phyloP scores from a whole-genome alignment of 495 filamentous ascomycete genomes.

The Aspergillus ostianus region DNA sequence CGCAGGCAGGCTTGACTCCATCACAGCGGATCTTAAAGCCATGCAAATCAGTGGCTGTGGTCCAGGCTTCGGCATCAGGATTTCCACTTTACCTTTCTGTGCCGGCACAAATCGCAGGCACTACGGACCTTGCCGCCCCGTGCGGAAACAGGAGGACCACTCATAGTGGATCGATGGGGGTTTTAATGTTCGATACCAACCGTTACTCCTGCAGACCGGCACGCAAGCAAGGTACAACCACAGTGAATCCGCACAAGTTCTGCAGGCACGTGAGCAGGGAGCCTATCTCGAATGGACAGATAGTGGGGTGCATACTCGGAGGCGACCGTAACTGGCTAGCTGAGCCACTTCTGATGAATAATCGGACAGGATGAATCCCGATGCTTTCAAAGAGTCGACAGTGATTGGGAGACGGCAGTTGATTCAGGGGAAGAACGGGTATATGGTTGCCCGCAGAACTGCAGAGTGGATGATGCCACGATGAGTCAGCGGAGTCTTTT shows the following conservation, averaged over 20 bases:
- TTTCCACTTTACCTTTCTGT: constrained; percentile 18
- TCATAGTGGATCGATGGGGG: not conserved
- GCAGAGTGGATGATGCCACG: not conserved
- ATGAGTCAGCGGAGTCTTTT: not conserved
- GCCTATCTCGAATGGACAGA: not conserved
- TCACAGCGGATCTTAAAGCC: constrained; percentile 28
- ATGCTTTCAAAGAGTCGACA: not conserved
- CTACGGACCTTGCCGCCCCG: constrained; percentile 1
- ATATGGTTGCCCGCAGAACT: not conserved
- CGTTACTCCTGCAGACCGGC: not conserved
- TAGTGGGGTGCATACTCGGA: not conserved
- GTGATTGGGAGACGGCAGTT: not conserved
- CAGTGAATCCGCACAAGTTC: not conserved
- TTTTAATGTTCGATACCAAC: not conserved
- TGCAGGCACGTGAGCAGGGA: not conserved
- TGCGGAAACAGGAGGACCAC: not conserved
- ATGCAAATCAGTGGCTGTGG: not conserved
- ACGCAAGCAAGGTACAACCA: not conserved
- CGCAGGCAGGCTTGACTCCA: constrained; percentile 26
- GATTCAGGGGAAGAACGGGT: not conserved
- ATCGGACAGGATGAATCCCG: not conserved
- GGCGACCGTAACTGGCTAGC: not conserved
- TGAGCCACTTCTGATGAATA: not conserved
- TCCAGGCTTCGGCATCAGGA: not conserved
- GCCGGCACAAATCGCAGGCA: constrained; percentile 17